Evolutionary conservation across 306 rosid genomes (phyloP).

Genomic region (Dalbergia cultrata): DNA sequence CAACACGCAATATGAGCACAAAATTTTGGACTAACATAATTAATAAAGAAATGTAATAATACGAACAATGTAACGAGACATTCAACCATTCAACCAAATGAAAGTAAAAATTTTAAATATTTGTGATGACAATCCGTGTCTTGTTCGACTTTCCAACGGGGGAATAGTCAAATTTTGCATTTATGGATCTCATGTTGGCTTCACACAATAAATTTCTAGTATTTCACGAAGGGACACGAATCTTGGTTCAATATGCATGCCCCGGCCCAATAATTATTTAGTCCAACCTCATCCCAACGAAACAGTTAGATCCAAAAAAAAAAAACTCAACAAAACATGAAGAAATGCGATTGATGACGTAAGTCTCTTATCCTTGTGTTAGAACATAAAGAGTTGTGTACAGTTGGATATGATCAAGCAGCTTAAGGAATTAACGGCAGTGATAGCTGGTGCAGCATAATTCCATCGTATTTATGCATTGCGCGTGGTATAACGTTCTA

Average conservation of each 20-base stretch:
- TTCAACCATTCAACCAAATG: conserved; percentile 10
- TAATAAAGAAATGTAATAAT: neutral
- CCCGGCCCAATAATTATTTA: neutral
- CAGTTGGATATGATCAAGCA: neutral
- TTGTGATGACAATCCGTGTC: conserved; percentile 1
- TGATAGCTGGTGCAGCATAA: neutral
- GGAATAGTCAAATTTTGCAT: conserved; percentile 38
- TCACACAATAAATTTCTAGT: conserved; percentile 1
- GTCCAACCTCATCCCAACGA: neutral
- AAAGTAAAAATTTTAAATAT: neutral
- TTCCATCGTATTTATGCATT: neutral
- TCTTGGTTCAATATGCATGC: too few relatives aligned
- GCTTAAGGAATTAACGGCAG: conserved; percentile 14
- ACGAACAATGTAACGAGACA: neutral
- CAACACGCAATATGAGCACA: neutral
- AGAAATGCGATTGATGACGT: neutral
- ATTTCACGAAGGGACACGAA: neutral
- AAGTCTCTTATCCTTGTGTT: neutral
- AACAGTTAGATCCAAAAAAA: neutral
- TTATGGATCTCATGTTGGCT: conserved; percentile 1
- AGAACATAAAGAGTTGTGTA: neutral
- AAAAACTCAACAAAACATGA: neutral
- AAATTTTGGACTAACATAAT: neutral
- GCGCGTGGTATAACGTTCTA: neutral
- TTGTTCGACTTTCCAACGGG: conserved; percentile 8